These are phyloP conservation scores for Sporothrix sp. DNA, from an alignment of 2,329 filamentous ascomycete species.

Conservation along the genomic window DNA sequence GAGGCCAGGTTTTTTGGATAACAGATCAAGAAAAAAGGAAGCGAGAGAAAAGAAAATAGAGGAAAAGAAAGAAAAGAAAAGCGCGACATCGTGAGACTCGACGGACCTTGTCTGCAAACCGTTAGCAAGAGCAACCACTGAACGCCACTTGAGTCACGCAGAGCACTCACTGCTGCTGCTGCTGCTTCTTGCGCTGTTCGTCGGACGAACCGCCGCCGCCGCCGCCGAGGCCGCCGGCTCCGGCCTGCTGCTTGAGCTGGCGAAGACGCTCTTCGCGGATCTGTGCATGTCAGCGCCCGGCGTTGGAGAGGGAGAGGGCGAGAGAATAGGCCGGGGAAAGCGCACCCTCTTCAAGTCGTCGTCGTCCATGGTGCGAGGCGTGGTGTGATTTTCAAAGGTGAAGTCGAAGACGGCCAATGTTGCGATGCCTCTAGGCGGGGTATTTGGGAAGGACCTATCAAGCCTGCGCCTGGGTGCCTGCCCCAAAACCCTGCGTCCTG, in stretches of 20 bases:
- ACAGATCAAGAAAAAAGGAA: neutral
- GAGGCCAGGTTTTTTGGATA: neutral
- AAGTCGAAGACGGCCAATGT: neutral
- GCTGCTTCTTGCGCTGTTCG: constrained; percentile 54
- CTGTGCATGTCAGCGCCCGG: constrained; percentile 33
- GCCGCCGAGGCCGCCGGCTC: constrained; percentile 36
- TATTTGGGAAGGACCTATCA: neutral
- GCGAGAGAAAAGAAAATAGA: no score
- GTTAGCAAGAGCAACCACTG: no score
- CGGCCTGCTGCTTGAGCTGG: constrained; percentile 72
- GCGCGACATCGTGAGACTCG: no score
- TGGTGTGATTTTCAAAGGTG: neutral
- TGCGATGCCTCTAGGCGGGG: constrained; percentile 3
- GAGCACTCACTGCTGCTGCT: constrained; percentile 22
- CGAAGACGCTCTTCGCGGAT: constrained; percentile 87
- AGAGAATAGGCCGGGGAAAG: neutral
- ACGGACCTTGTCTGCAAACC: no score
- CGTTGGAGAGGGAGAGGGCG: neutral
- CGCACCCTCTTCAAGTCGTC: constrained; percentile 30
- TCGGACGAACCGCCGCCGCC: constrained; percentile 28
- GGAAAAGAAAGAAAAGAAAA: no score
- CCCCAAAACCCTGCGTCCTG: neutral
- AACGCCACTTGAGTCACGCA: no score
- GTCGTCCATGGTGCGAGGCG: constrained; percentile 28
- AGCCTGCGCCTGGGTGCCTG: neutral